Evolutionary conservation across 140 eudicot species (phyloP).

Genomic region (Ambrosia hybrid): DNA sequence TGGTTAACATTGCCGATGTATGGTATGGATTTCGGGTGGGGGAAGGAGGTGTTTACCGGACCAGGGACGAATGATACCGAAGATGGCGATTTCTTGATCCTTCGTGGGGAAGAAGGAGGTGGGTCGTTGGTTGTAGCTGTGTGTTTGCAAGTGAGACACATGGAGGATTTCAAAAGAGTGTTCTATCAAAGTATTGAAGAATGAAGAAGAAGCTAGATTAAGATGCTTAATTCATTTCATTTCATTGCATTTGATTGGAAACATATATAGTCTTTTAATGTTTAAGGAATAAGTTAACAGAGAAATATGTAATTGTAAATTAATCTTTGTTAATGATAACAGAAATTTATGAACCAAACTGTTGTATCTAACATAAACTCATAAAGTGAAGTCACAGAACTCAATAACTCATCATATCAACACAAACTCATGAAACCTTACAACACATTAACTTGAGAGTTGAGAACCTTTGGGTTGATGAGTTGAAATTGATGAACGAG

Average conservation of each 20-base stretch:
- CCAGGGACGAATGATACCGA: conserved; percentile 52
- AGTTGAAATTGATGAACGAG: too few relatives aligned
- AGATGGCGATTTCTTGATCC: conserved; percentile 51
- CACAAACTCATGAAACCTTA: too few relatives aligned
- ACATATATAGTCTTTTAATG: not conserved
- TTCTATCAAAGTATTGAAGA: conserved; percentile 37
- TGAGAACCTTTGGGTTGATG: too few relatives aligned
- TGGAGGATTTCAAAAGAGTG: conserved; percentile 42
- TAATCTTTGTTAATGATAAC: not conserved
- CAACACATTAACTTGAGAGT: too few relatives aligned
- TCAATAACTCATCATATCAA: too few relatives aligned
- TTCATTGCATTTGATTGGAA: conserved; percentile 9
- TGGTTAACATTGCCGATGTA: conserved; percentile 55
- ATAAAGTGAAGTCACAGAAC: too few relatives aligned
- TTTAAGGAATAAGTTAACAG: not conserved
- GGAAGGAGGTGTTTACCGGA: conserved; percentile 53
- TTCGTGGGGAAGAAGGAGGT: conserved; percentile 45
- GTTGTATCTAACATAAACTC: too few relatives aligned
- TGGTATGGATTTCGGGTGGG: conserved; percentile 78
- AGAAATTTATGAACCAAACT: not conserved
- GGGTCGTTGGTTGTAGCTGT: conserved; percentile 50
- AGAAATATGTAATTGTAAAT: not conserved
- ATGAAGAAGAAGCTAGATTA: not conserved
- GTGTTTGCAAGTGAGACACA: conserved; percentile 46
- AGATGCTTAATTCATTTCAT: not conserved